These are phyloP conservation scores for Pyrenochaeta sp. DNA, from an alignment of 2,329 filamentous ascomycete genomes.

Conservation along the genomic window DNA sequence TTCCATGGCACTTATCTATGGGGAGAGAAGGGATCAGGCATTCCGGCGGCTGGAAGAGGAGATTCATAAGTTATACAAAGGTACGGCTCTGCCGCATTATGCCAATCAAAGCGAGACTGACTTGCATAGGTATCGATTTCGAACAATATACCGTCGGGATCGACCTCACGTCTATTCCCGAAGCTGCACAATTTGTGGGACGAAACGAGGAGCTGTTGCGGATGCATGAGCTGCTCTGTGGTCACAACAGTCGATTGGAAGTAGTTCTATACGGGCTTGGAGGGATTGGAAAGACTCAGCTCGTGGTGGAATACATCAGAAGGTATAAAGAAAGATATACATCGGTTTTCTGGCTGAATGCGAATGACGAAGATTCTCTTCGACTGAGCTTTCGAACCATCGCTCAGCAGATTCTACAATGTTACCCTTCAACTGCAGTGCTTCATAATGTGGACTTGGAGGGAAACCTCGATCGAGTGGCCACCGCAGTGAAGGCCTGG, in stretches of 20 bases:
- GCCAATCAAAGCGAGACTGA: slow-evolving; percentile 11
- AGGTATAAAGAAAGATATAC: slow-evolving; percentile 46
- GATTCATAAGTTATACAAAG: slow-evolving; percentile 21
- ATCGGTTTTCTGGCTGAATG: slow-evolving; percentile 56
- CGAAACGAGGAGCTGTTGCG: slow-evolving; percentile 35
- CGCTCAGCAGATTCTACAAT: slow-evolving; percentile 35
- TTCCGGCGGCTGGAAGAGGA: slow-evolving; percentile 18
- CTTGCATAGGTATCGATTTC: slow-evolving; percentile 16
- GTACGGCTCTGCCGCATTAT: slow-evolving; percentile 13
- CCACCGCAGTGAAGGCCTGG: slow-evolving; percentile 49
- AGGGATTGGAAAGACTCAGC: no score
- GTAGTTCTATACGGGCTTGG: slow-evolving; percentile 51
- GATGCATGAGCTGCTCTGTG: slow-evolving; percentile 35
- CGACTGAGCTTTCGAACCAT: slow-evolving; percentile 44
- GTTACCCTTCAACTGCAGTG: slow-evolving; percentile 29
- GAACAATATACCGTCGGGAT: no score
- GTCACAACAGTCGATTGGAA: slow-evolving; percentile 27
- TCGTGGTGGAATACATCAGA: slow-evolving; percentile 57
- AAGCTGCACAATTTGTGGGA: slow-evolving; percentile 45
- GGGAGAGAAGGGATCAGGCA: slow-evolving; percentile 17
- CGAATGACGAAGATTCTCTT: slow-evolving; percentile 47
- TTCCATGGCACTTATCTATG: slow-evolving; percentile 16
- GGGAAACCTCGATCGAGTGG: slow-evolving; percentile 32
- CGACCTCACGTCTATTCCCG: no score
- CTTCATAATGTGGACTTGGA: slow-evolving; percentile 30